Conservation (phyloP, 768 basidiomycete genomes). For the Naganishia vaughanmartiniae region DNA sequence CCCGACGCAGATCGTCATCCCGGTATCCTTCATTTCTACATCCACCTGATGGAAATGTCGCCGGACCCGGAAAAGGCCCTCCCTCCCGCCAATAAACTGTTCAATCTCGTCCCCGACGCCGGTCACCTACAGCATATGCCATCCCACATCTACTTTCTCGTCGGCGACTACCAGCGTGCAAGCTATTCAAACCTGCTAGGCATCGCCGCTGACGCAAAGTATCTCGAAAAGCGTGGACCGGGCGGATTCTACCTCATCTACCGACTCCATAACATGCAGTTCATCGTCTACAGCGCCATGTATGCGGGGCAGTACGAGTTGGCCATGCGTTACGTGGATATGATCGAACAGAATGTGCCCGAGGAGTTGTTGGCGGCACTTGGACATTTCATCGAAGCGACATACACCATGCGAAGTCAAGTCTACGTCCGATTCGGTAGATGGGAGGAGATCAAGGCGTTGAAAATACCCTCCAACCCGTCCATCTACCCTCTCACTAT, state of each 20-base stretch:
- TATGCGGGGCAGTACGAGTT: slow-evolving; percentile 38
- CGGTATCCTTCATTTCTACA: slow-evolving; percentile 42
- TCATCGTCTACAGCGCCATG: slow-evolving; percentile 44
- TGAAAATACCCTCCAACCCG: slow-evolving; percentile 29
- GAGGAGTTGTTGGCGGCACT: slow-evolving; percentile 18
- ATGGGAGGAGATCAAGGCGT: slow-evolving; percentile 40
- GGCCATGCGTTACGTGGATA: slow-evolving; percentile 34
- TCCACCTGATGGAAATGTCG: slow-evolving; percentile 45
- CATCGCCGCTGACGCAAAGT: slow-evolving; percentile 38
- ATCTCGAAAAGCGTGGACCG: slow-evolving; percentile 26
- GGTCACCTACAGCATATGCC: slow-evolving; percentile 48
- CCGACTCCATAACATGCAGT: slow-evolving; percentile 39
- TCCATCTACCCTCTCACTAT: slow-evolving; percentile 34
- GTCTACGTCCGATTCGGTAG: slow-evolving; percentile 43
- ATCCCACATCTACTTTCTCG: slow-evolving; percentile 42
- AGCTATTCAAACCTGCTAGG: slow-evolving; percentile 37
- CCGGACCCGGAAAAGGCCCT: slow-evolving; percentile 40
- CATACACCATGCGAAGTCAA: slow-evolving; percentile 32
- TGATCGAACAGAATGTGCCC: slow-evolving; percentile 34
- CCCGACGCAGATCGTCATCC: slow-evolving; percentile 33
- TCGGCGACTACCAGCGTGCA: slow-evolving; percentile 45
- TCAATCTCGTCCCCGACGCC: slow-evolving; percentile 39
- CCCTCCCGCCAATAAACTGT: slow-evolving; percentile 35
- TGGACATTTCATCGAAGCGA: slow-evolving; percentile 28
- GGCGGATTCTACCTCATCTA: slow-evolving; percentile 40